Conservation (phyloP, 768 basidiomycete species). For the Wakefieldia striispora region DNA sequence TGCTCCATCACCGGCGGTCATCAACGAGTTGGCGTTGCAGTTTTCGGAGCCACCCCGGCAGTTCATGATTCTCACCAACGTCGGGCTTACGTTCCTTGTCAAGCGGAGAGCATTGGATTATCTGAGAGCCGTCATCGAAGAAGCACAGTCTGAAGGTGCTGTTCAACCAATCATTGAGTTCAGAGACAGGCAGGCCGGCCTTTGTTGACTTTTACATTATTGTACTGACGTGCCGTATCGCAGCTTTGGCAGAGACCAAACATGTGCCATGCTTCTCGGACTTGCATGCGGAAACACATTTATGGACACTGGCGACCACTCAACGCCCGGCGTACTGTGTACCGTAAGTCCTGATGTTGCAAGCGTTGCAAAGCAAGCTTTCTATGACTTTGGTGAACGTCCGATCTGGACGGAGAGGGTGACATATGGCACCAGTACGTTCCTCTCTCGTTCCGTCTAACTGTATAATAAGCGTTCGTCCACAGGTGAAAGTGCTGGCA, state of each 20-base stretch:
- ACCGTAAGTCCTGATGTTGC: constrained; percentile 60
- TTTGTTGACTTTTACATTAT: not conserved
- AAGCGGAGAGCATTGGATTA: constrained; percentile 87
- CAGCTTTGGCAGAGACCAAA: constrained; percentile 90
- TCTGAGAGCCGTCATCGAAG: constrained; percentile 77
- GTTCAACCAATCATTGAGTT: constrained; percentile 81
- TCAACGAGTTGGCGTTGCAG: constrained; percentile 82
- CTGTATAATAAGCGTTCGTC: constrained; percentile 1
- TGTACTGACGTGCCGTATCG: constrained; percentile 3
- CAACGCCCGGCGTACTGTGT: constrained; percentile 44
- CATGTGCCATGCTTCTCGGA: constrained; percentile 87
- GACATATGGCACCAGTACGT: constrained; percentile 71
- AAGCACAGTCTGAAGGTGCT: constrained; percentile 72
- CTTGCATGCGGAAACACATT: constrained; percentile 85
- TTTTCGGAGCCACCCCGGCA: constrained; percentile 71
- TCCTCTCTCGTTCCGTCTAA: not conserved
- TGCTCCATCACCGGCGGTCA: constrained; percentile 50
- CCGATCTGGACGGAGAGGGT: constrained; percentile 79
- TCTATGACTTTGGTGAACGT: constrained; percentile 82
- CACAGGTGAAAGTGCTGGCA: constrained; percentile 65
- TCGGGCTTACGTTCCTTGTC: constrained; percentile 75
- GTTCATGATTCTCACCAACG: constrained; percentile 87
- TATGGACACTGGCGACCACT: constrained; percentile 55
- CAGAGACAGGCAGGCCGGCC: constrained; percentile 60
- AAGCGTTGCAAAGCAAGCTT: constrained; percentile 76